A percentile compares a stretch with the other conserved stretches of the same genome.
Evolutionary conservation across 306 rosid genomes (phyloP).

Genomic region (Prunus campanulata): DNA sequence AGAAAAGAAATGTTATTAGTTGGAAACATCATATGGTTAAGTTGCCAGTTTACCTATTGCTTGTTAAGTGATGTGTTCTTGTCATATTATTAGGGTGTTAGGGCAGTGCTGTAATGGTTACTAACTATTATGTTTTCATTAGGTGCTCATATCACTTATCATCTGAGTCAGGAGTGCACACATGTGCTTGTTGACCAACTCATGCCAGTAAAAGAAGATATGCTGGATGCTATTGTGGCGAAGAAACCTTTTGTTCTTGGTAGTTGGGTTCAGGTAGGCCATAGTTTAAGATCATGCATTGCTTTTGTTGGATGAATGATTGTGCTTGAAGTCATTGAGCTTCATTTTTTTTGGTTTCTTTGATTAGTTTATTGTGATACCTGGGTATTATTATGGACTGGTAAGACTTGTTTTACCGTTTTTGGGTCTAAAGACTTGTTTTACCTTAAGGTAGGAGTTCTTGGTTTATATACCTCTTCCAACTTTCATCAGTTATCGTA

Average conservation of each 20-base stretch:
- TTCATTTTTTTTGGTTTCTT: background rate
- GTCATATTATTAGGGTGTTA: slow-evolving; percentile 3
- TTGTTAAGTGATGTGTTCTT: background rate
- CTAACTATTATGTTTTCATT: slow-evolving; percentile 26
- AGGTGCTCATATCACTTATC: slow-evolving; percentile 61
- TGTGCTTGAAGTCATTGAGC: background rate
- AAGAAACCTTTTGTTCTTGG: slow-evolving; percentile 60
- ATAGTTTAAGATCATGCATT: slow-evolving; percentile 25
- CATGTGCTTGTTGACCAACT: slow-evolving; percentile 79
- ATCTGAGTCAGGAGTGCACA: slow-evolving; percentile 68
- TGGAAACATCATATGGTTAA: background rate
- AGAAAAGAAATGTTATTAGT: background rate
- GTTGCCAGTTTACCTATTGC: background rate
- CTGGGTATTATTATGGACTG: background rate
- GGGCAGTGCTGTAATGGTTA: slow-evolving; percentile 10
- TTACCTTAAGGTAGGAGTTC: background rate
- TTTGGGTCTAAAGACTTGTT: background rate
- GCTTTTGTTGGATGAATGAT: slow-evolving; percentile 12
- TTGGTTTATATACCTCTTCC: background rate
- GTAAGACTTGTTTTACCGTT: background rate
- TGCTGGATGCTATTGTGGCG: slow-evolving; percentile 64
- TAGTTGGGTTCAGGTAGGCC: slow-evolving; percentile 80
- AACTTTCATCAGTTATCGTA: background rate
- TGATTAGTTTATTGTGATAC: background rate
- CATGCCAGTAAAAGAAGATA: slow-evolving; percentile 57